Conservation (phyloP, 2,329 filamentous ascomycete genomes). For the Beauveria scarabaeidicola region DNA sequence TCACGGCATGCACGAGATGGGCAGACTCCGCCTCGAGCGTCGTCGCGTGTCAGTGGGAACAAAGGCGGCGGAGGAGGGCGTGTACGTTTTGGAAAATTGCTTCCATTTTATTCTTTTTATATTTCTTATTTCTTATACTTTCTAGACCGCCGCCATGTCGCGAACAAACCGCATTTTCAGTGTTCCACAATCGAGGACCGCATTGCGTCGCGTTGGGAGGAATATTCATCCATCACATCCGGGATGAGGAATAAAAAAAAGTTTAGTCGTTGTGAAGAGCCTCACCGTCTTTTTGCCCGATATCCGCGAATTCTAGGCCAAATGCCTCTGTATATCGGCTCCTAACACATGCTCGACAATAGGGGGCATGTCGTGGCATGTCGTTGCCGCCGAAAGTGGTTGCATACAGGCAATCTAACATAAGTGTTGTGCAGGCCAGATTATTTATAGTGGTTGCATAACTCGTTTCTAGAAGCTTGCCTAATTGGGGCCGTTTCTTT, state of each 20-base stretch:
- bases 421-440: not conserved
- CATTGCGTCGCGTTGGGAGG: not conserved
- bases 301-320: not conserved
- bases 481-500: not conserved
- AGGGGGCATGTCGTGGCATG: not conserved
- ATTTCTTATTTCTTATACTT: not conserved
- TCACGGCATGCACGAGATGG: not conserved
- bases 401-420: not conserved
- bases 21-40: not conserved
- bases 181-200: not conserved
- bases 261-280: not conserved
- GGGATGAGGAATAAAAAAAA: not conserved
- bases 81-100: not conserved
- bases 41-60: not conserved
- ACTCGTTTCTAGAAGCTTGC: conserved; percentile 8
- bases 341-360: not conserved
- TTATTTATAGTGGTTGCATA: conserved; percentile 10
- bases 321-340: not conserved
- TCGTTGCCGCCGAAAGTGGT: not conserved
- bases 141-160: not conserved
- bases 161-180: not conserved
- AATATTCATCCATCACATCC: not conserved
- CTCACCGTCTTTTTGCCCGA: not conserved
- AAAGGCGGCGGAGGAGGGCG: conserved; percentile 2
- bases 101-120: not conserved